Conservation (phyloP, 345 rosid genomes). For the Populus simonii region DNA sequence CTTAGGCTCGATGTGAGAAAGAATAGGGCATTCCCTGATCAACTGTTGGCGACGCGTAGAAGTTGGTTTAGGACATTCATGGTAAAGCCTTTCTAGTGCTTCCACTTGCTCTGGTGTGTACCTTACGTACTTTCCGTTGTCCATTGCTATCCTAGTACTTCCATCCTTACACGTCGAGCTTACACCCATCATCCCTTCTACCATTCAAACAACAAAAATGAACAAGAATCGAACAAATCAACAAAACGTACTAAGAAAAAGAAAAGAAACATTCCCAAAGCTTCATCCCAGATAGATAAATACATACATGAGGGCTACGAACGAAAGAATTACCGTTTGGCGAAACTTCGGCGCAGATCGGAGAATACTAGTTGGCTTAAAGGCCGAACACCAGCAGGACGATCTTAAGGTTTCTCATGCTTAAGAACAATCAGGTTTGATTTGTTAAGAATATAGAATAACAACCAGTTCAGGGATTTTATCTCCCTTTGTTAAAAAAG, state of each 20-base stretch:
- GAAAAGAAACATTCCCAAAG: background rate
- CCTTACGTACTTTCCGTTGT: conserved; percentile 97
- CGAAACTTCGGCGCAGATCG: conserved; percentile 10
- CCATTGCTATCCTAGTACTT: conserved; percentile 37
- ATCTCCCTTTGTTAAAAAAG: background rate
- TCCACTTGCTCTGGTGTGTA: conserved; percentile 99
- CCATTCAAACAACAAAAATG: background rate
- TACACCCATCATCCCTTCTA: conserved; percentile 58
- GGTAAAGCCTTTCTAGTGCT: conserved; percentile 99
- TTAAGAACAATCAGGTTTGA: background rate
- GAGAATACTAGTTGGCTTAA: background rate
- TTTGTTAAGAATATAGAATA: background rate
- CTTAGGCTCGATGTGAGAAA: conserved; percentile 94
- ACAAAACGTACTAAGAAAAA: background rate
- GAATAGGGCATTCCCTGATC: conserved; percentile 98
- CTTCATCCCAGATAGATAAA: background rate
- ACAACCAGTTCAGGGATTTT: too few species aligned
- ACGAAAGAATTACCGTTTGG: conserved; percentile 9
- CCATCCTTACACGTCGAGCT: conserved; percentile 71
- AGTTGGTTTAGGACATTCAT: conserved; percentile 98
- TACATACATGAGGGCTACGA: background rate
- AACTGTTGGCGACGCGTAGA: conserved; percentile 96
- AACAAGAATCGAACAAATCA: background rate
- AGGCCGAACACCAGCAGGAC: background rate
- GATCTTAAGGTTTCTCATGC: background rate